Evolutionary conservation across 1,284 basidiomycete genomes (phyloP), one percentile per base, ranked within the genome.

Genomic region (Melampsora americana): DNA sequence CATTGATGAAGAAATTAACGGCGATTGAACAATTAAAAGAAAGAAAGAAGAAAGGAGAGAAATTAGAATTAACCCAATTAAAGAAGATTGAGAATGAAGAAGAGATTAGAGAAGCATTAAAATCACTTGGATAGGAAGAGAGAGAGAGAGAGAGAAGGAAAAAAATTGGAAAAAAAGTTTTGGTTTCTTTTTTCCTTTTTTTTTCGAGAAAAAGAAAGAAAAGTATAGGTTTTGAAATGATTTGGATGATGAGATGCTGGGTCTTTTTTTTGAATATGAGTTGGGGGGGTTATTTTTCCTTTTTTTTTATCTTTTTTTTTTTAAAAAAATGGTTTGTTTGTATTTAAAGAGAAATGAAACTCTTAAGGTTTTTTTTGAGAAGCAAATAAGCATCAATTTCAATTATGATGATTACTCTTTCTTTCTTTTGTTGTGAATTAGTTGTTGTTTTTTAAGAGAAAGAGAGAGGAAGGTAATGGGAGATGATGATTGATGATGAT

Each of bases 21-120:
- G 93, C 82, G 90, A 98, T 85, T 87, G 83, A 84, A 76, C 83
- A 84, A 78, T 79, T 85, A 59, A 85, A 85, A 80, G 79, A 81
- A 66, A 81, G 82, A 66, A 81, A 81, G 70, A 82, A 80, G 12
- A 79, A 78, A 5, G 84, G 84, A 18, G 84, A 84, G 78, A 82
- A 82, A 78, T 79, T 84, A 67, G 84, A 84, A 78, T 78, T 82
- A 71, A 84, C 92, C 23, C 84, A 87, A 72, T 88, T 91, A 69
- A 95, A 96, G 87, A 97, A 96, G 87, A 88, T 93, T 77, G 79
- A 79, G 1, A 77, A 77, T 5, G 82, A 83, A 79, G 75, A 78
- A 5, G 80, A 81, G 70, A 80, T 82, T 26, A 67, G 81, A n/a
- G 75, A 77, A 48, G 82, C 82, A 77, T 78, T 83, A 14, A 65